Evolutionary conservation across 23 red algal genomes (phyloP).

Genomic region (Cyanidioschyzon merolae): DNA sequence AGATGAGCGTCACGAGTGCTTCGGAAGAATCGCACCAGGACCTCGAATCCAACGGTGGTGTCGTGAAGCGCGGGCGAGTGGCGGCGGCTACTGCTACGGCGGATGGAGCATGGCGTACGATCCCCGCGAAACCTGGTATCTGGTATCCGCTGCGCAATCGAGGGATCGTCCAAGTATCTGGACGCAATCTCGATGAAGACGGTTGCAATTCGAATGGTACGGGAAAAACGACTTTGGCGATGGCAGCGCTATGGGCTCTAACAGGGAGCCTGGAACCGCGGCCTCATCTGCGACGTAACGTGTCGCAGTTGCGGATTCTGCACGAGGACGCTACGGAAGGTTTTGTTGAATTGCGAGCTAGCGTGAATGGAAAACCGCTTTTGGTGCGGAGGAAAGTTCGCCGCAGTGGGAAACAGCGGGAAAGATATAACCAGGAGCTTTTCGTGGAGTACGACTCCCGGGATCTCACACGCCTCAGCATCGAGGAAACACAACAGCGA

Average conservation of each 20-base stretch:
- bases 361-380: neutral
- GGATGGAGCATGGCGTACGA: neutral
- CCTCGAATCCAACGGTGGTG: neutral
- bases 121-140: neutral
- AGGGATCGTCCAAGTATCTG: conserved; percentile 40
- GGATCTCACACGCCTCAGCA: conserved; percentile 39
- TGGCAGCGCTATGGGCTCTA: conserved; percentile 74
- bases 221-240: conserved; percentile 59
- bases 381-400: conserved; percentile 3
- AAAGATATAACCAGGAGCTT: conserved; percentile 28
- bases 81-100: neutral
- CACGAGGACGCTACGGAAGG: conserved; percentile 33
- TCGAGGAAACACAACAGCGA: conserved; percentile 47
- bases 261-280: conserved; percentile 35
- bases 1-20: neutral
- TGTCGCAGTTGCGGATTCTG: conserved; percentile 35
- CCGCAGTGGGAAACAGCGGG: neutral
- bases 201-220: conserved; percentile 46
- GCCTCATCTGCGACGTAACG: conserved; percentile 19
- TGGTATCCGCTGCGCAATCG: conserved; percentile 42
- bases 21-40: neutral
- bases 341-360: conserved; percentile 25
- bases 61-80: neutral
- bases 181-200: conserved; percentile 26
- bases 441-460: conserved; percentile 27